These are phyloP conservation scores for Dioszegia crocea DNA, from an alignment of 768 basidiomycete genomes.

Conservation along the genomic window DNA sequence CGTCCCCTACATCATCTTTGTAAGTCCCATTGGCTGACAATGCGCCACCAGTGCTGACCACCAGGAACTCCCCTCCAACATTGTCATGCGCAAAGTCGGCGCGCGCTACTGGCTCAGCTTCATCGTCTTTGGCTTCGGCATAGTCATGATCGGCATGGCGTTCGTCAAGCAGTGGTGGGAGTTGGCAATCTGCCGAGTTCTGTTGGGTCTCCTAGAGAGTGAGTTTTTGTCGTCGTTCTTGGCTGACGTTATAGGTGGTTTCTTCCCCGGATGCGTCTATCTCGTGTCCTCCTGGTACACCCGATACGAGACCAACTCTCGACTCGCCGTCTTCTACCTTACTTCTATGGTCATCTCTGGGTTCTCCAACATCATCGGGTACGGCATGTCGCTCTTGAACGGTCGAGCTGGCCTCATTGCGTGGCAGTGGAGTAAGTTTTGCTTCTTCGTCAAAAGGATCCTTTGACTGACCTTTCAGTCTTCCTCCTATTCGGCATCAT, in stretches of 20 bases:
- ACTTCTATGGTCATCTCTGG: slow-evolving; percentile 36
- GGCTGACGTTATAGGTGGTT: slow-evolving; percentile 12
- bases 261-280: slow-evolving; percentile 43
- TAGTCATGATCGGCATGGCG: slow-evolving; percentile 40
- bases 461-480: slow-evolving; percentile 12
- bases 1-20: slow-evolving; percentile 39
- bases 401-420: slow-evolving; percentile 22
- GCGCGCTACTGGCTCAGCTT: slow-evolving; percentile 28
- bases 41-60: too few species aligned
- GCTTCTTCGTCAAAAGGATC: too few species aligned
- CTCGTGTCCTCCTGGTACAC: slow-evolving; percentile 42
- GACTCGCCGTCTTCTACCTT: slow-evolving; percentile 42
- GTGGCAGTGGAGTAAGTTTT: slow-evolving; percentile 39
- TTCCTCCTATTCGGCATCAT: slow-evolving; percentile 39
- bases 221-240: too few species aligned
- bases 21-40: too few species aligned
- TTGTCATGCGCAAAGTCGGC: slow-evolving; percentile 38
- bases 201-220: slow-evolving; percentile 41
- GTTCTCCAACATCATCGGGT: slow-evolving; percentile 30
- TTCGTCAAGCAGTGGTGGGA: slow-evolving; percentile 45
- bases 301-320: slow-evolving; percentile 39
- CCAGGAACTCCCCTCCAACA: slow-evolving; percentile 41
- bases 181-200: slow-evolving; percentile 35
- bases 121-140: slow-evolving; percentile 40
- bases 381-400: slow-evolving; percentile 17